Evolutionary conservation across 768 basidiomycete species (phyloP), one percentile per base, ranked within the genome.

Genomic region (Termitomyces sp.): DNA sequence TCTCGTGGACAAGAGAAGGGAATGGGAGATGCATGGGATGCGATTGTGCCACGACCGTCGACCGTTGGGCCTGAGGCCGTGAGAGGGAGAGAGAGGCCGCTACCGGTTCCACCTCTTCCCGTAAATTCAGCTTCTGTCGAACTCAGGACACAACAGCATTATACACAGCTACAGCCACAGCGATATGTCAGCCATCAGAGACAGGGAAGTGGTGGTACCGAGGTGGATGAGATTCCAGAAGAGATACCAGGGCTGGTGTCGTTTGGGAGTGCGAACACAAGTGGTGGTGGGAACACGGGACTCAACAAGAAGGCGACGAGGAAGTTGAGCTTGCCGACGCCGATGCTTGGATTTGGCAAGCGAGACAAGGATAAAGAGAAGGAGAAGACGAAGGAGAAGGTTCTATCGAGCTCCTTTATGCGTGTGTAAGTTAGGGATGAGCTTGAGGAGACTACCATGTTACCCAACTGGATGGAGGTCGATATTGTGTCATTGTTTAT

Each of bases 321-420:
- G 52, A 90, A 91, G 71, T 68, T 91, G 69, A 91, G 89, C 66
- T 66, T 90, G 53, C 78, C 78, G 22, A 76, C 80, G 47, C 82
- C 84, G 46, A 81, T 83, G 46, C 80, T 89, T 58, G 76, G 76
- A 64, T 80, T 76, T 72, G 78, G 76, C 67, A 79, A 70, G 69
- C 76, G 72, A 61, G 81, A 85, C 51, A 83, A 78, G 64, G 72
- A 75, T 22, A 76, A 71, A 60, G 75, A 76, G 22, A 71, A 68
- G 56, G 57, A 64, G 57, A 62, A 35, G 53, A 27, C 32, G 54
- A 57, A 39, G 55, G 57, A 59, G 53, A 60, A 56, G 56, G 59
- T 48, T 56, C 59, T 22, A 46, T 53, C 57, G 16, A 57, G 48
- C 49, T 55, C 56, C 27, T 40, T 48, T 25, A 22, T 33, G 45